Base-by-base conservation (phyloP, 1,284 basidiomycete species). In the Ustilago sp. region DNA sequence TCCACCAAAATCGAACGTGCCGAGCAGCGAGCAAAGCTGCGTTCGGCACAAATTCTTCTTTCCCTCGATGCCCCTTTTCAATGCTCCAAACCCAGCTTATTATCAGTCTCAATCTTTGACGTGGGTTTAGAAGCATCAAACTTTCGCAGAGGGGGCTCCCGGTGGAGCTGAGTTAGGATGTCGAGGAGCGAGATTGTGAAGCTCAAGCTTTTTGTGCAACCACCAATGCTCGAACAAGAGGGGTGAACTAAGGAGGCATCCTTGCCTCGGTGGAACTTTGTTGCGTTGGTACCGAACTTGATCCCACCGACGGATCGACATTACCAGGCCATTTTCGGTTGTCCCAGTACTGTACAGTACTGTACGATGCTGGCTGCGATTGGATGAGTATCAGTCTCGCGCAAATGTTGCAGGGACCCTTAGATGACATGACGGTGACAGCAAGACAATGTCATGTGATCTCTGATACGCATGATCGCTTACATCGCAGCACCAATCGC, bases 1-100 rank as follows among this genome's bases (percentile, higher is more conserved):
- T 19, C 19, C 59, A 19, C 43, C 50, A 52, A 60, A 52, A 19
- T 43, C 39, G 15, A 28, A 3, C 35, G 38, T 60, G 48, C 59
- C 59, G 50, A 28, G 48, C 39, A 45, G 58, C 36, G 41, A 45
- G 19, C 54, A 55, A 41, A 32, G 38, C 35, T 2, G 4, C 13
- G 34, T 17, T 35, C 50, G 31, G 50, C 50, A 51, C 50, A 19
- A 50, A 9, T 28, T 32, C 31, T 3, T 15, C 50, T 15, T 17
- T 51, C 17, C 12, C 11, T 12, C 36, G 8, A 13, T 38, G 13
- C 36, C 36, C 36, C 36, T 38, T 8, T 38, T 13, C 36, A 38
- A 38, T 9, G 36, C 13, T 38, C 36, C 13, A 8, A 38, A 9
- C 36, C 36, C 36, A 38, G 9, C 39, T 15, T 17, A 41, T 7